These are phyloP conservation scores for Sanghuangporus sanghuang DNA, from an alignment of 1,284 basidiomycete species.

Conservation along the genomic window DNA sequence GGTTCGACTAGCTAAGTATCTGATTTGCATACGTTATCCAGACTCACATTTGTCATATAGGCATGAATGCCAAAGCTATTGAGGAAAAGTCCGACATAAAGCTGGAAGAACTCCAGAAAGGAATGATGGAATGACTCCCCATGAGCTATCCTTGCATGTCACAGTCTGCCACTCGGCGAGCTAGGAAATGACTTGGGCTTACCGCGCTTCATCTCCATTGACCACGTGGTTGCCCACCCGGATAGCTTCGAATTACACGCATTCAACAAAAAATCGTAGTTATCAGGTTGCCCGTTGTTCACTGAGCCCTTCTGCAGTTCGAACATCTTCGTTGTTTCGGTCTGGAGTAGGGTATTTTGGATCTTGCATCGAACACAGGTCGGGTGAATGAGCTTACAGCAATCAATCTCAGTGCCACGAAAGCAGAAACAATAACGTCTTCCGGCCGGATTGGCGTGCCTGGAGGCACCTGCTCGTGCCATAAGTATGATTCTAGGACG, in stretches of 20 bases:
- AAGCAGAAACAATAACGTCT: constrained; percentile 72
- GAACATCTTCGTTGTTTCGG: constrained; percentile 72
- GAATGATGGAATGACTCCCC: constrained; percentile 67
- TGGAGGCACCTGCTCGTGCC: constrained; percentile 54
- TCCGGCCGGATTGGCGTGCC: constrained; percentile 57
- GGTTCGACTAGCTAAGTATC: neutral
- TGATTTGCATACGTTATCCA: neutral
- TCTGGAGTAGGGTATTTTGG: constrained; percentile 33
- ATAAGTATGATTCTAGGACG: constrained; percentile 55
- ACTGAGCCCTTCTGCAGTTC: constrained; percentile 46
- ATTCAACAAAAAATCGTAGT: constrained; percentile 63
- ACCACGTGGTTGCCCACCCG: constrained; percentile 66
- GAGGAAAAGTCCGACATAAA: constrained; percentile 72
- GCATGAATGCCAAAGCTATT: constrained; percentile 75
- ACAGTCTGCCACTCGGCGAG: constrained; percentile 5
- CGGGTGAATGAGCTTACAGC: constrained; percentile 41
- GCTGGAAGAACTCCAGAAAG: constrained; percentile 67
- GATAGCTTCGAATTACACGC: constrained; percentile 67
- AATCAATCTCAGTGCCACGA: constrained; percentile 68
- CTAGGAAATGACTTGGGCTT: constrained; percentile 17
- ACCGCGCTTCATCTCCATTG: constrained; percentile 66
- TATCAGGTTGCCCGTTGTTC: constrained; percentile 43
- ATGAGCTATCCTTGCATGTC: constrained; percentile 38
- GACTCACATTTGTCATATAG: constrained; percentile 48
- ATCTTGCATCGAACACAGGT: constrained; percentile 1